Conservation (phyloP, 495 filamentous ascomycete genomes). For the Beverwykella pulmonaria region DNA sequence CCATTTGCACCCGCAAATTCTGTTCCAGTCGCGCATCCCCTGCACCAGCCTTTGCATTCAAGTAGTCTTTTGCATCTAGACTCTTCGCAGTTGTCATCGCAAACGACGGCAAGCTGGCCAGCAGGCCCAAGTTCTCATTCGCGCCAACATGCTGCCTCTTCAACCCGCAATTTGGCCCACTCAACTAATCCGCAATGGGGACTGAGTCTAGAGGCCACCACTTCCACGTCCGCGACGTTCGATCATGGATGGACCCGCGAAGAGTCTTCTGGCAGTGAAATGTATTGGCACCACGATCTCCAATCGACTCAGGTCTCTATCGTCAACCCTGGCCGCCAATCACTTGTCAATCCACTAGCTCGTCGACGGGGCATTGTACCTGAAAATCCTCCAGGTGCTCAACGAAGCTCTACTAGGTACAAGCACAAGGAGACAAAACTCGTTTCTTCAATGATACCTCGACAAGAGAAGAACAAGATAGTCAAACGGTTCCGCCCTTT, state of each 20-base stretch:
- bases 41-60: background rate
- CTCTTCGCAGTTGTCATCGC: background rate
- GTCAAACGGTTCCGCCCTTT: slow-evolving; percentile 14
- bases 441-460: slow-evolving; percentile 14
- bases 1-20: background rate
- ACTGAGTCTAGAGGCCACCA: background rate
- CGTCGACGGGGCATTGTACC: background rate
- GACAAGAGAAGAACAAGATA: background rate
- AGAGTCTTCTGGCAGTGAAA: background rate
- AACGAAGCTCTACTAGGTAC: background rate
- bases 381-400: background rate
- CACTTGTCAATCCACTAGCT: background rate
- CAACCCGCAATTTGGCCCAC: background rate
- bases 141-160: background rate
- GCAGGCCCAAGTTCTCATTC: background rate
- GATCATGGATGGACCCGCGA: slow-evolving; percentile 5
- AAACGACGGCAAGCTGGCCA: background rate
- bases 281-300: background rate
- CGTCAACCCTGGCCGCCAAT: background rate
- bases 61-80: background rate
- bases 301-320: background rate
- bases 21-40: slow-evolving; percentile 9
- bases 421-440: slow-evolving; percentile 12
- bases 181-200: slow-evolving; percentile 10
- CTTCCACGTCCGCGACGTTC: background rate